A percentile compares a stretch with the other conserved stretches of the same genome.
phyloP scores from a whole-genome alignment of 345 rosid species.

The Rhodamnia argentea region DNA sequence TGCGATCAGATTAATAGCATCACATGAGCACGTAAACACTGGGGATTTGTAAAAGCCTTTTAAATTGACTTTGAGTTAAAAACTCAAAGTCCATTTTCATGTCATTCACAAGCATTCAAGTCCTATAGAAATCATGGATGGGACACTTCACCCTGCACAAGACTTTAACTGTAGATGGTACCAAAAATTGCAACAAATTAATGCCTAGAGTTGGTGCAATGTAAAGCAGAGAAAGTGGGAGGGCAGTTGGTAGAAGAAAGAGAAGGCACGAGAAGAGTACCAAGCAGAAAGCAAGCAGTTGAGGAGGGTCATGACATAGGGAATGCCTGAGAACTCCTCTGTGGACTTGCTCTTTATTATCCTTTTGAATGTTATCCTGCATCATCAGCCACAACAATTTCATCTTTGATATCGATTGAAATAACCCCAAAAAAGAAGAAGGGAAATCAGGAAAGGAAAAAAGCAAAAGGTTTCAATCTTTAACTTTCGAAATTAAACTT shows the following conservation, averaged over 20 bases:
- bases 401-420: not conserved
- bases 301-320: slow-evolving; percentile 90
- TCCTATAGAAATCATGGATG: not conserved
- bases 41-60: not conserved
- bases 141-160: not conserved
- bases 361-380: slow-evolving; percentile 89
- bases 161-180: not conserved
- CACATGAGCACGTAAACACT: not conserved
- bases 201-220: not conserved
- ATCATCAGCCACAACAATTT: not conserved
- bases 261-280: slow-evolving; percentile 19
- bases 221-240: not conserved
- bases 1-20: not conserved
- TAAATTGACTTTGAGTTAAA: not conserved
- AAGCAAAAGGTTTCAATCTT: not conserved
- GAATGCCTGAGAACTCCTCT: slow-evolving; percentile 94
- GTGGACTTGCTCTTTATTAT: slow-evolving; percentile 53
- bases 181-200: not conserved
- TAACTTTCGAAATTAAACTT: not conserved
- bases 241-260: not conserved
- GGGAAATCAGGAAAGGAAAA: not conserved
- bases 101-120: not conserved
- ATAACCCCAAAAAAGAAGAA: not conserved
- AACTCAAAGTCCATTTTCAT: not conserved
- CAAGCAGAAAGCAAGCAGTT: slow-evolving; percentile 97